Evolutionary conservation across 345 rosid genomes (phyloP).

Genomic region (Populus davidiana): DNA sequence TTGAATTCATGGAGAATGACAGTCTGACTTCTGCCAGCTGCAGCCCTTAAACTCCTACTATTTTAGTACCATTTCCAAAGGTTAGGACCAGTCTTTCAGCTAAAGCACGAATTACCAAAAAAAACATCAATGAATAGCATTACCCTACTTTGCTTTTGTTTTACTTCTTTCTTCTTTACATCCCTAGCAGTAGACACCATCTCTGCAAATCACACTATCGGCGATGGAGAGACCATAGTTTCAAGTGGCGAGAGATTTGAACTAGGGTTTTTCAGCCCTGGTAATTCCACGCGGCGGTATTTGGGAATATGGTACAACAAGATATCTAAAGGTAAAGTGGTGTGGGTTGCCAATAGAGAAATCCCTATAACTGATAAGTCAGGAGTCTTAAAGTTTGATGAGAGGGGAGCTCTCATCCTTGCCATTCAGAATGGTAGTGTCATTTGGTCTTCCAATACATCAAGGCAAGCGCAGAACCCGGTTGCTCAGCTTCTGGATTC

Average conservation of each 20-base stretch:
- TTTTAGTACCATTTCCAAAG: no score
- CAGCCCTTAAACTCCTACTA: no score
- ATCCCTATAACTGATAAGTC: conserved; percentile 2
- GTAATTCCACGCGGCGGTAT: background rate
- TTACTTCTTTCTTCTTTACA: background rate
- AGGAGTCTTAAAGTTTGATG: background rate
- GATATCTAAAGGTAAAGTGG: background rate
- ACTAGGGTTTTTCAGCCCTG: conserved; percentile 34
- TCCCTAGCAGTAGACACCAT: conserved; percentile 17
- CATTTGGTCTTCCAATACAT: conserved; percentile 23
- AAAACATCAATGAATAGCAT: background rate
- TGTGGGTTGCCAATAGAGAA: conserved; percentile 28
- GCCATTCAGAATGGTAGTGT: background rate
- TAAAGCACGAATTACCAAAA: no score
- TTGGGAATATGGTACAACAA: conserved; percentile 16
- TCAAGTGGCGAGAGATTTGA: conserved; percentile 24
- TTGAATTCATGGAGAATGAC: no score
- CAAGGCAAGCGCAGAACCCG: no score
- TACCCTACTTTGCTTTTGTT: background rate
- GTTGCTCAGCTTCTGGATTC: no score
- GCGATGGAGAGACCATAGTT: conserved; percentile 29
- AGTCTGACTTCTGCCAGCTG: no score
- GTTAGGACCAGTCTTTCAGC: background rate
- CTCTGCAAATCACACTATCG: conserved; percentile 12
- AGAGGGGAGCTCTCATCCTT: conserved; percentile 16